phyloP scores from a whole-genome alignment of 176 grass and related monocot species.

The Oryza meyeriana region DNA sequence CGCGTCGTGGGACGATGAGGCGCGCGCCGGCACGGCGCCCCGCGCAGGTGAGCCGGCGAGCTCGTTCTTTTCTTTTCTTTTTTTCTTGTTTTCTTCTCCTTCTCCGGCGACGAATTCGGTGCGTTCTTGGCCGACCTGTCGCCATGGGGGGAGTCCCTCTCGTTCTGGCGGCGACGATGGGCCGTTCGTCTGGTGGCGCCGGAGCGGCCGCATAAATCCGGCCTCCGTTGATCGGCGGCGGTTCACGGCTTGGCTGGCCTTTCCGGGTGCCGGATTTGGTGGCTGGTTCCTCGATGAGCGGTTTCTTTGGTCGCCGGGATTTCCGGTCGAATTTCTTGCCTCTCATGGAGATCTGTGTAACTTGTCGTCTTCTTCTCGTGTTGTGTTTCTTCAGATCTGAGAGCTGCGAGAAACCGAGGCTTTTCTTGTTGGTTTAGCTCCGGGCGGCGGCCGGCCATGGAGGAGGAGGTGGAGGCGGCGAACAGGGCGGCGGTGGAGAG shows the following conservation, averaged over 20 bases:
- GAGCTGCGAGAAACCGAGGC: slow-evolving; percentile 2
- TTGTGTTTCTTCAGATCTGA: slow-evolving; percentile 35
- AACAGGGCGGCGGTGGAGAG: slow-evolving; percentile 76
- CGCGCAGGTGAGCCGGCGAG: slow-evolving; percentile 15
- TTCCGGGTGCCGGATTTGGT: background rate
- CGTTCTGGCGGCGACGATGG: background rate
- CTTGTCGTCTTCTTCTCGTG: background rate
- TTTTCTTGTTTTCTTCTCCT: background rate
- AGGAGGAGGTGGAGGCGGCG: slow-evolving; percentile 73
- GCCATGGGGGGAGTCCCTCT: background rate
- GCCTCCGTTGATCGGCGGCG: background rate
- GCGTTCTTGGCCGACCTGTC: background rate
- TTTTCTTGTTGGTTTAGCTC: background rate
- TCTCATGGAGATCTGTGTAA: slow-evolving; percentile 17
- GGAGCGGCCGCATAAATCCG: background rate
- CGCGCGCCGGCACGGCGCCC: background rate
- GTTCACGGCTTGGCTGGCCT: background rate
- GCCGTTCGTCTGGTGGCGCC: background rate
- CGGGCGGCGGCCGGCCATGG: slow-evolving; percentile 33
- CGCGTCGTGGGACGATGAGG: background rate
- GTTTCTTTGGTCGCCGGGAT: background rate
- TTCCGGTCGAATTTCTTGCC: background rate
- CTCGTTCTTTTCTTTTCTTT: background rate
- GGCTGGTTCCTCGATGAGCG: background rate
- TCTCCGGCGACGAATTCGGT: background rate